Conservation (phyloP, 2,329 filamentous ascomycete species). For the Fusarium duplospermum region DNA sequence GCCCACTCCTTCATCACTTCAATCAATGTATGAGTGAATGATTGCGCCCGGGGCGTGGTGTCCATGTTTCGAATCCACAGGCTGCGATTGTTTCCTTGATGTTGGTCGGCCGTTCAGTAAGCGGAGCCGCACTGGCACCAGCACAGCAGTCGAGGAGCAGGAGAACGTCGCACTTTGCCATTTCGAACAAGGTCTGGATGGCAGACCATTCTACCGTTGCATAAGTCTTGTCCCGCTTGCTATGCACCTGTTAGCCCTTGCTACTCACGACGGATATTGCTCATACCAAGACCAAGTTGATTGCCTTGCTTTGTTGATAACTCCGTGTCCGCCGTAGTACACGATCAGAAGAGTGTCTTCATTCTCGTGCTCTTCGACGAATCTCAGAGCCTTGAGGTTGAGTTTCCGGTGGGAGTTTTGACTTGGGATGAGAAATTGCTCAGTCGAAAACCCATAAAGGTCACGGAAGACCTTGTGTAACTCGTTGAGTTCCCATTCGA, state of each 20-base stretch:
- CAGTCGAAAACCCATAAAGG: slow-evolving; percentile 37
- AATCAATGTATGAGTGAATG: slow-evolving; percentile 42
- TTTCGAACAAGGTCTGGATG: slow-evolving; percentile 44
- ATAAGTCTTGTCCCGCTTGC: slow-evolving; percentile 38
- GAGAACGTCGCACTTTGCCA: slow-evolving; percentile 42
- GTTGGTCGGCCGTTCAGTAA: slow-evolving; percentile 41
- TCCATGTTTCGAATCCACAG: slow-evolving; percentile 43
- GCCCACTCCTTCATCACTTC: slow-evolving; percentile 44
- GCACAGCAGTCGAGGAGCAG: slow-evolving; percentile 42
- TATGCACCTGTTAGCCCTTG: slow-evolving; percentile 23
- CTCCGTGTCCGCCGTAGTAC: slow-evolving; percentile 42
- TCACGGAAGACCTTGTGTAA: slow-evolving; percentile 34
- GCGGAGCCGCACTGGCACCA: slow-evolving; percentile 41
- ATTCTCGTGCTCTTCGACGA: slow-evolving; percentile 43
- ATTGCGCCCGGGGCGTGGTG: slow-evolving; percentile 39
- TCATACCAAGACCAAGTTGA: slow-evolving; percentile 44
- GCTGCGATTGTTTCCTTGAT: slow-evolving; percentile 45
- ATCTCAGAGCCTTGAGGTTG: slow-evolving; percentile 38
- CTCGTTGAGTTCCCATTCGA: slow-evolving; percentile 40
- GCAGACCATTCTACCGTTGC: slow-evolving; percentile 45
- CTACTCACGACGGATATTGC: not conserved
- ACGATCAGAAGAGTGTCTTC: slow-evolving; percentile 44
- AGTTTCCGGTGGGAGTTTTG: slow-evolving; percentile 42
- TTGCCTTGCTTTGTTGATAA: slow-evolving; percentile 42
- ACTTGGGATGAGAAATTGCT: slow-evolving; percentile 40